Evolutionary conservation across 148 eudicot species (phyloP).

Genomic region (Vaccinium corymbosum): DNA sequence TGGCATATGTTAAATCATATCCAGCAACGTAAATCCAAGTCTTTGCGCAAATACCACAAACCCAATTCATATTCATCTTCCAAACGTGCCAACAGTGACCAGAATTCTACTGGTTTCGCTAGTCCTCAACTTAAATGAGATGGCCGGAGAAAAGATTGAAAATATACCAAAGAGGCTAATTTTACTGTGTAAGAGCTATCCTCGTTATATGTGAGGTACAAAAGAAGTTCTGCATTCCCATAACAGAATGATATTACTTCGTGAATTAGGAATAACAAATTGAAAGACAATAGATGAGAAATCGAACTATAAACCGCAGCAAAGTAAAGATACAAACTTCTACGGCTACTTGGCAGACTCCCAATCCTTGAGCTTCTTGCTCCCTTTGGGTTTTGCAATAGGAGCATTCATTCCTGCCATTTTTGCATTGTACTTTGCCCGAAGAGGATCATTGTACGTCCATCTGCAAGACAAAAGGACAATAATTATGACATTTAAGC

Average conservation of each 20-base stretch:
- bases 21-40: no score
- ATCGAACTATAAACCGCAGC: no score
- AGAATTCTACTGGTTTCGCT: no score
- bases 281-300: background rate
- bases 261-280: background rate
- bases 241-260: background rate
- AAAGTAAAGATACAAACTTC: background rate
- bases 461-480: slow-evolving; percentile 8
- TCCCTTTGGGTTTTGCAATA: slow-evolving; percentile 29
- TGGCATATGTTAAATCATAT: no score
- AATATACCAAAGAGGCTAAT: background rate
- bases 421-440: slow-evolving; percentile 30
- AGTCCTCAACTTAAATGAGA: no score
- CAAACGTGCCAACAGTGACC: no score
- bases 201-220: background rate
- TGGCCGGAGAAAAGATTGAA: no score
- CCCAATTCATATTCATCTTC: no score
- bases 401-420: slow-evolving; percentile 32
- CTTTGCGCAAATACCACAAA: no score
- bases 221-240: background rate
- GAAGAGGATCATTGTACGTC: slow-evolving; percentile 28
- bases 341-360: background rate
- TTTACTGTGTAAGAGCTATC: background rate
- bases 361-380: slow-evolving; percentile 26
- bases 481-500: background rate